A percentile compares a stretch with the other conserved stretches of the same genome.
Conservation (phyloP, 2,329 filamentous ascomycete species). For the Penicillium verrucosum region DNA sequence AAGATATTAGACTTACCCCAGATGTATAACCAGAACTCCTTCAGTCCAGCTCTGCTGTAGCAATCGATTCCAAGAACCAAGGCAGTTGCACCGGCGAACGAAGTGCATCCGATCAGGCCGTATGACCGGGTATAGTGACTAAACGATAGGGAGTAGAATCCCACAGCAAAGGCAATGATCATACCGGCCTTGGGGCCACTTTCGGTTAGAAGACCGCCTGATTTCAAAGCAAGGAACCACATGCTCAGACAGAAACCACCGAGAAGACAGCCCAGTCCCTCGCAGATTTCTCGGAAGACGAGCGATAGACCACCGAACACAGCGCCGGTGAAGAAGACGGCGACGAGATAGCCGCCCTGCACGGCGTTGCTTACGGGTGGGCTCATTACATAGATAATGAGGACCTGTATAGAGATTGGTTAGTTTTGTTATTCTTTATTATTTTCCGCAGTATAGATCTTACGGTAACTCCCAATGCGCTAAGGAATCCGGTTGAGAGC, state of each 20-base stretch:
- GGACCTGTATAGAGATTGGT: constrained; percentile 44
- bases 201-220: constrained; percentile 68
- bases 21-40: constrained; percentile 93
- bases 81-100: constrained; percentile 77
- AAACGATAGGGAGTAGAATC: constrained; percentile 71
- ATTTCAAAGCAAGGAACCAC: constrained; percentile 80
- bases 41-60: constrained; percentile 82
- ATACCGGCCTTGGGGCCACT: constrained; percentile 67
- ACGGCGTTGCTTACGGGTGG: constrained; percentile 70
- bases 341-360: constrained; percentile 84
- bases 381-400: constrained; percentile 86
- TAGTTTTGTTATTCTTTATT: not conserved
- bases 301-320: constrained; percentile 71
- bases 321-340: constrained; percentile 67
- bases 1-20: constrained; percentile 58
- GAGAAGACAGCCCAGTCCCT: constrained; percentile 79
- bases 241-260: constrained; percentile 83
- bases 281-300: constrained; percentile 78
- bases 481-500: constrained; percentile 72
- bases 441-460: constrained; percentile 11
- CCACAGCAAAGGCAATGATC: constrained; percentile 68
- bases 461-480: constrained; percentile 67
- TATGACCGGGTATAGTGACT: constrained; percentile 74
- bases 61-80: constrained; percentile 84
- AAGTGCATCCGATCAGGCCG: constrained; percentile 69